Base-by-base conservation (phyloP, 352 stramenopile species). In the Pythium vanterpoolii region DNA sequence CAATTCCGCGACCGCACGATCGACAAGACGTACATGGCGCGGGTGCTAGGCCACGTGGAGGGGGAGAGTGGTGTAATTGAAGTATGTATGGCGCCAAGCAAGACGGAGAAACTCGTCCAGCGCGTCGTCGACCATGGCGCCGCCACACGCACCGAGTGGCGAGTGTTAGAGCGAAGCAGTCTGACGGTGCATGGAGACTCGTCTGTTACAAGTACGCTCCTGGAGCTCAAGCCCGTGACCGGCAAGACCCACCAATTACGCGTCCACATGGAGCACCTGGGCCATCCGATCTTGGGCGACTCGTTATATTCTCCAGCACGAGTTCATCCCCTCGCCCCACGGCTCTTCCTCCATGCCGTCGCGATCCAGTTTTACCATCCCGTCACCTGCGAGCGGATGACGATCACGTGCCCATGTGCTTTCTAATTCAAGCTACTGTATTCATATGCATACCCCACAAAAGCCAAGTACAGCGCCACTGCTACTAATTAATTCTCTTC, bases 241-340 rank as follows among this genome's bases (percentile, higher is more conserved):
- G 84, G 85, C 38, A 85, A 96, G 69, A 97, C 90, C n/a, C 95
- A 98, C 76, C 95, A 98, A 73, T 74, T 98, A 26, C 93, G 96
- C 71, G 87, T 98, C 45, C 95, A 98, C 66, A 90, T 97, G 80
- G 76, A 91, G 28, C 74, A 90, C 19, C 67, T 97, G 44, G 93
- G 90, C 10, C 89, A 98, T 63, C 88, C 93, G 11, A 98, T 98
- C 59, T 73, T 98, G 1, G 95, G 93, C 14, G 95, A 98, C 69
- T 83, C 74, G 30, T 68, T 97, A 5, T 98, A 98, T 49, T 76
- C 68, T 21, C 68, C 68, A 1, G 61, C 71, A 14, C 40, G 71
- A n/a, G 82, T 89, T 1, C 66, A 72, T 16, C 26, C 62, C 8
- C 66, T 77, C 5, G 68, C 77, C 0, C 51, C 74, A 1, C 72